Base-by-base conservation (phyloP, 169 alveolate species). In the Pseudocohnilembus persalinus region DNA sequence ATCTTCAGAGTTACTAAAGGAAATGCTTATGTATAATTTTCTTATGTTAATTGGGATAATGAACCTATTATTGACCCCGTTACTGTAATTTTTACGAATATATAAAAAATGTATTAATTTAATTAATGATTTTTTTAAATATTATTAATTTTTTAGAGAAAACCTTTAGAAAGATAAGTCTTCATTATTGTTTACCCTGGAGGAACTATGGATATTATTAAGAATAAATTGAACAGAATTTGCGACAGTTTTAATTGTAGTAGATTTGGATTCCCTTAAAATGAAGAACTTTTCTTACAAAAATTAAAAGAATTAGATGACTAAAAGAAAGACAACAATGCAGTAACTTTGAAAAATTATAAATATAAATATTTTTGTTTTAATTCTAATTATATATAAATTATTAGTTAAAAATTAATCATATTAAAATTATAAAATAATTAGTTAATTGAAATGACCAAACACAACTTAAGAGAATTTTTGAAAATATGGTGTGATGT, bases 1-100 rank as follows among this genome's bases (percentile, higher is more conserved):
- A 90, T 99, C 6, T 98, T 98, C 93, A 96, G 99, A 89, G 97
- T 99, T 4, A 97, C 99, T 79, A 91, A 99, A 77, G 99, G 99
- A 20, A 99, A 98, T 80, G 98, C 99, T 31, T 95, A 96, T 89
- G 94, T 98, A 25, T 90, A 91, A 74, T 95, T 98, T 83, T 95
- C 94, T 79, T 98, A 97, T 65, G 95, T 96, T 31, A 94, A 94
- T 31, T 97, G 93, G 68, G 77, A 88, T 20, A 79, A 89, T 35
- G 78, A 81, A 16, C 11, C 34, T 29, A 68, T 77, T 33, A 77
- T 77, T 34, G 35, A 15, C 33, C 68, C 68, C 20, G 4, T 11
- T 11, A 49, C 68, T 49, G 68, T 49, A 49, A 49, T 11, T 49
- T 49, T 49, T 11, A n/a, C n/a, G n/a, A n/a, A n/a, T n/a, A n/a